Evolutionary conservation across 768 basidiomycete genomes (phyloP), one percentile per base, ranked within the genome.

Genomic region (Trametes cubensis): DNA sequence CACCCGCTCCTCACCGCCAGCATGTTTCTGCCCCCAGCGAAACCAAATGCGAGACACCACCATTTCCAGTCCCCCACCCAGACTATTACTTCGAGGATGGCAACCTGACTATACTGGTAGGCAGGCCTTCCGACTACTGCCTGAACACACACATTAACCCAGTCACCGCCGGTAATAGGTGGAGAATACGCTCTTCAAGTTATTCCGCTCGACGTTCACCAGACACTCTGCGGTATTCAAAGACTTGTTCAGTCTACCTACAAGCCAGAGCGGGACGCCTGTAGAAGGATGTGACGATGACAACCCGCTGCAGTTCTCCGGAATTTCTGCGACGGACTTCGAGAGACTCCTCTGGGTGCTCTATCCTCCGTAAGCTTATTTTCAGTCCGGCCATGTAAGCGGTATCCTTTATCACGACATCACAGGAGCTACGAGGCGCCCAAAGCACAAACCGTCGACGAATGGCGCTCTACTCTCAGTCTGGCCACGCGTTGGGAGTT

Each of bases 151-250:
- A 70, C 50, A n/a, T 20, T 28, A 28, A 28, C 28, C 28, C 28
- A 28, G 11, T 34, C 34, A 34, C 34, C 34, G 2, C 34, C 10
- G 34, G 28, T 4, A 34, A 6, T 65, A 89, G 87, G 83, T 84
- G 17, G 84, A 86, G 50, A 79, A 85, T 57, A 71, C 76, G 4
- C 73, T 82, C 0, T 89, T 86, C 63, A 75, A 81, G 0, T 78
- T 90, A 0, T 87, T 88, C 60, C 77, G 81, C 0, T 84, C 82
- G 46, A 87, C 88, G 51, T 86, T 90, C 41, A 77, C n/a, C 75
- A 71, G 87, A 0, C 86, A 90, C 54, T 88, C 86, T 34, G 61
- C 54, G 30, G 67, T 55, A 63, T 76, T 64, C 58, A 64, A 50
- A 42, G 69, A 62, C 60, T 64, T 62, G 52, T 73, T 57, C 63